These are phyloP conservation scores for Clitopilus hobsonii DNA, from an alignment of 768 basidiomycete species.

Conservation along the genomic window DNA sequence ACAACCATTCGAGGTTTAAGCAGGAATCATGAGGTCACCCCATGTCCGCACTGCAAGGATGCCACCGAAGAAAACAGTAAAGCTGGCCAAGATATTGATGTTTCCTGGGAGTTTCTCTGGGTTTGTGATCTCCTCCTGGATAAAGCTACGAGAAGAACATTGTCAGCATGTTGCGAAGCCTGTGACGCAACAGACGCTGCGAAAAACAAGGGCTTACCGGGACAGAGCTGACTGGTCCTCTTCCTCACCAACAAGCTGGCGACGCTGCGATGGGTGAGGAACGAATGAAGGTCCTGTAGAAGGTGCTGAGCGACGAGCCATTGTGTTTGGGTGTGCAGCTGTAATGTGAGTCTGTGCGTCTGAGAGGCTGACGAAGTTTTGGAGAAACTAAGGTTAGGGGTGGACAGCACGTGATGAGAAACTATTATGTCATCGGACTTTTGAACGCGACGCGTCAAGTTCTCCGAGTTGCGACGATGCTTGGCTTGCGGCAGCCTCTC, in stretches of 20 bases:
- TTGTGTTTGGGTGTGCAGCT: constrained; percentile 17
- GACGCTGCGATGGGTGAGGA: constrained; percentile 35
- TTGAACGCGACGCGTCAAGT: background rate
- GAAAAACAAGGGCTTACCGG: constrained; percentile 22
- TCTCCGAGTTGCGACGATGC: background rate
- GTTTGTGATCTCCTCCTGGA: constrained; percentile 62
- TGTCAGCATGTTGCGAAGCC: background rate
- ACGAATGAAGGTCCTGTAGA: constrained; percentile 52
- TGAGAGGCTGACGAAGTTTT: background rate
- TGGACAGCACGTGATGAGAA: background rate
- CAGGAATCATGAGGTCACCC: constrained; percentile 74
- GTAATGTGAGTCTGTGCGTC: background rate
- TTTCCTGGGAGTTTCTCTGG: constrained; percentile 77
- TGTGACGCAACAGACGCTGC: background rate
- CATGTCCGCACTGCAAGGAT: constrained; percentile 70
- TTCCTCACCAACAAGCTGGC: constrained; percentile 49
- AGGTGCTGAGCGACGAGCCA: constrained; percentile 67
- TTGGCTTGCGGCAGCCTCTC: too few species aligned
- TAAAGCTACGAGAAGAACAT: constrained; percentile 24
- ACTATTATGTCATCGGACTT: background rate
- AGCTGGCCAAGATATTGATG: constrained; percentile 60
- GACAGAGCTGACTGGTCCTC: constrained; percentile 65
- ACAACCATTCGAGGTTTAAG: constrained; percentile 24
- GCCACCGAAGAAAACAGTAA: constrained; percentile 65
- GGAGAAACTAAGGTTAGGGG: background rate